These are phyloP conservation scores for Viola pubescens DNA, from an alignment of 441 rosid species.

Conservation along the genomic window DNA sequence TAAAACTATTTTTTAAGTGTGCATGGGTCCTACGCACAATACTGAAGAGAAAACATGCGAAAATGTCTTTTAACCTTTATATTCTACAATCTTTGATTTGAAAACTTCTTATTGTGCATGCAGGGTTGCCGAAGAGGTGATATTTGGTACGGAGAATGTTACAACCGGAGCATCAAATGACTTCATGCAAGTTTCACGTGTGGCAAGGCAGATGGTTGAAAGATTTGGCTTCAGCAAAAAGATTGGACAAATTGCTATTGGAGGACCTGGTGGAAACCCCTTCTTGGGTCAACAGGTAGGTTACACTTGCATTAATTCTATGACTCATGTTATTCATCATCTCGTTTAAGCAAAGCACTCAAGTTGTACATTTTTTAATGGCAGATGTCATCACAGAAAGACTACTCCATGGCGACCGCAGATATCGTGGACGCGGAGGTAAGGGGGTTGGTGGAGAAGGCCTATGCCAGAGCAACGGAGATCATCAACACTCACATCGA, in stretches of 20 bases:
- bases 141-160: conserved; percentile 78
- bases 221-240: conserved; percentile 94
- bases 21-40: neutral
- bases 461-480: conserved; percentile 62
- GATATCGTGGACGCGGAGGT: conserved; percentile 90
- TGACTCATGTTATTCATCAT: neutral
- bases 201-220: conserved; percentile 97
- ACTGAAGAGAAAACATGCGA: neutral
- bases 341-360: neutral
- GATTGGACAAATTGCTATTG: conserved; percentile 89
- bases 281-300: conserved; percentile 83
- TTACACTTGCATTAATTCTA: neutral
- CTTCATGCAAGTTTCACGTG: conserved; percentile 93
- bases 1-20: too few relatives aligned
- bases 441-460: conserved; percentile 71
- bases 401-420: conserved; percentile 96
- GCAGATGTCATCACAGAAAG: conserved; percentile 94
- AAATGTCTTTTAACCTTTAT: neutral
- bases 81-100: neutral
- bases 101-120: conserved; percentile 1
- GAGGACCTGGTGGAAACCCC: conserved; percentile 90
- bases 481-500: conserved; percentile 69
- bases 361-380: conserved; percentile 3
- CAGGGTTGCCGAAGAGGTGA: conserved; percentile 90
- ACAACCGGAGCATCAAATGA: conserved; percentile 96